Base-by-base conservation (phyloP, 306 rosid genomes). In the Vigna angularis region DNA sequence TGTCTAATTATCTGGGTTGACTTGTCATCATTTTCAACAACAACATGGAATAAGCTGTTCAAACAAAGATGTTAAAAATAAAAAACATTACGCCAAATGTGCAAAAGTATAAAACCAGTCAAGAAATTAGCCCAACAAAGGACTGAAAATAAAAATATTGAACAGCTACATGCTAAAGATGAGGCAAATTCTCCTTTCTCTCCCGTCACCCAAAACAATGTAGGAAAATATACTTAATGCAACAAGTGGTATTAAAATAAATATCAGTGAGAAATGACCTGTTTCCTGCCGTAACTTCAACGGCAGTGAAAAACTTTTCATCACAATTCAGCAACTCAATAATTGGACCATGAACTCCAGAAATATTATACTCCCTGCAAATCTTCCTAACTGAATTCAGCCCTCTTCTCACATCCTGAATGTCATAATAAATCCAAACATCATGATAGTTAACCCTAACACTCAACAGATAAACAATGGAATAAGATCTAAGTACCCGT, bases 281-380 rank as follows among this genome's bases (percentile, higher is more conserved):
- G 86, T 92, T 95, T 84, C 97, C 98, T 1, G 98, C 98, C 47
- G 98, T 95, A 69, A 95, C 97, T 88, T 95, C 98, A 75, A 95
- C 98, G 4, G 98, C 98, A 11, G 95, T 92, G 83, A 92, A 95
- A 84, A 92, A 95, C 30, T 81, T 95, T 28, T 95, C 98, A 22
- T 95, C 98, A 61, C 98, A 95, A 75, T 85, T 90, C 79, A 95
- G 87, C 86, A 92, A 86, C 92, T 95, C 97, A 72, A 95, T 91
- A 73, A 95, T 91, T 59, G 98, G 98, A 77, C 98, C 98, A 78
- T 80, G 84, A 79, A 95, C 97, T 80, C 97, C 98, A 83, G 88
- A 82, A 83, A 94, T 88, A 30, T 69, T 73, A 68, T 86, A 86
- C 84, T 87, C 90, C 74, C 72, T 87, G 89, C 95, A 88, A 66